These are phyloP conservation scores for Candida taoyuanica DNA, from an alignment of 805 yeast genomes.

Conservation along the genomic window DNA sequence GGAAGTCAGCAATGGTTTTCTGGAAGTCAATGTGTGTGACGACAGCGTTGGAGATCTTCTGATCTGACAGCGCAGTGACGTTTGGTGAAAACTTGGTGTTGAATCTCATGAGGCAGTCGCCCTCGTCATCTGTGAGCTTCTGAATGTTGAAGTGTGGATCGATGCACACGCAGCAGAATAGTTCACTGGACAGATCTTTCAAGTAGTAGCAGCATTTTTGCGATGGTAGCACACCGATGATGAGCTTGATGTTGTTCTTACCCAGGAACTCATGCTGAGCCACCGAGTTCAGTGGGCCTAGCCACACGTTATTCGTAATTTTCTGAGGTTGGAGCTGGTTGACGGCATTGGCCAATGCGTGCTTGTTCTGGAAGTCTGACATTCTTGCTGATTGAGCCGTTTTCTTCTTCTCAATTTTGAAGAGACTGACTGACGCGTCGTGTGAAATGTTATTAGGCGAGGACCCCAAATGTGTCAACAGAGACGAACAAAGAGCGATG, in stretches of 20 bases:
- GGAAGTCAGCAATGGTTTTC: conserved; percentile 22
- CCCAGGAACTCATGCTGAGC: conserved; percentile 34
- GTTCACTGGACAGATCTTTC: conserved; percentile 25
- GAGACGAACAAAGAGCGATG: background rate
- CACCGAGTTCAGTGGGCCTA: conserved; percentile 44
- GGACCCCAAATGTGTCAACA: conserved; percentile 2
- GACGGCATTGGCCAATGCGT: conserved; percentile 23
- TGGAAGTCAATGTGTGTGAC: conserved; percentile 25
- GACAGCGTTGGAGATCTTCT: conserved; percentile 22
- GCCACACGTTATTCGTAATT: conserved; percentile 36
- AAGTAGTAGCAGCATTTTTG: conserved; percentile 29
- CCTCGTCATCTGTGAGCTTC: conserved; percentile 26
- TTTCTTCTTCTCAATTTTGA: too few species aligned
- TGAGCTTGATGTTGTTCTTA: conserved; percentile 35
- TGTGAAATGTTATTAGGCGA: conserved; percentile 1
- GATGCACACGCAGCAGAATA: conserved; percentile 28
- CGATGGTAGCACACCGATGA: conserved; percentile 34
- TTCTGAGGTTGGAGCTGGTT: conserved; percentile 36
- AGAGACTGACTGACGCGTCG: conserved; percentile 5
- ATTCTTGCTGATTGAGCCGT: background rate
- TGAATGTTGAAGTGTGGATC: conserved; percentile 32
- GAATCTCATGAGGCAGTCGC: conserved; percentile 24
- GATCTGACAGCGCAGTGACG: conserved; percentile 18
- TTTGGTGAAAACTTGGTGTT: conserved; percentile 24
- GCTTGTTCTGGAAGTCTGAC: conserved; percentile 26